Base-by-base conservation (phyloP, 1,139 yeast species). In the Scheffersomyces segobiensis region DNA sequence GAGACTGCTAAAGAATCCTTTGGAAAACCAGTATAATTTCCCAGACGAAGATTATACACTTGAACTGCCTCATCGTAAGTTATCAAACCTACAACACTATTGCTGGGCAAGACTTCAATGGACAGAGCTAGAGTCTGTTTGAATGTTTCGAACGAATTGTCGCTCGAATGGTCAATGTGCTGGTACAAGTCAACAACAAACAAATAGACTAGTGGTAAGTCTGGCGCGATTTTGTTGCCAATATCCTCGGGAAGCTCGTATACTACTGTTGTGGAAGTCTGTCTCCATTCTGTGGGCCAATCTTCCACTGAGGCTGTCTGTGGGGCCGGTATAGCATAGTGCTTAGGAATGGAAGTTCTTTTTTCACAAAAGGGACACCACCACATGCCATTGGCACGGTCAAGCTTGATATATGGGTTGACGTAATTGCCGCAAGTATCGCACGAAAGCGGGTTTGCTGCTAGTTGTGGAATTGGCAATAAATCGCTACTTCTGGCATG, bases 281-380 rank as follows among this genome's bases (percentile, higher is more conserved):
- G 73, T 42, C 69, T 63, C 39, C 76, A 63, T 53, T 71, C 75
- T 1, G 66, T 50, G 1, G 79, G 78, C 71, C 76, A 72, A 10
- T 70, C 69, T 2, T 63, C 66, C 8, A 53, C 60, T 4, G 55
- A n/a, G 3, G 62, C 52, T 8, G 61, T 54, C 3, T 62, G 26
- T 10, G 52, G 52, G 19, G 59, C 64, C 1, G 75, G 77, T 19
- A 68, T 52, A 4, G 53, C 50, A 26, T 63, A 67, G 18, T 62
- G 63, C 0, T 58, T 57, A 0, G 80, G 75, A 5, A 78, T 58
- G 47, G 54, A 62, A 2, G 69, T 64, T 48, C 66, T 64, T 46
- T 69, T 69, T 10, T 65, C 67, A 60, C 83, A 79, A 53, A 76
- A 70, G 0, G 79, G 80, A 60, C 83, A 79, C 74, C 75, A 69